A percentile compares a stretch with the other conserved stretches of the same genome.
Conservation (phyloP, 108 stramenopile genomes). For the Skeletonema costatum region DNA sequence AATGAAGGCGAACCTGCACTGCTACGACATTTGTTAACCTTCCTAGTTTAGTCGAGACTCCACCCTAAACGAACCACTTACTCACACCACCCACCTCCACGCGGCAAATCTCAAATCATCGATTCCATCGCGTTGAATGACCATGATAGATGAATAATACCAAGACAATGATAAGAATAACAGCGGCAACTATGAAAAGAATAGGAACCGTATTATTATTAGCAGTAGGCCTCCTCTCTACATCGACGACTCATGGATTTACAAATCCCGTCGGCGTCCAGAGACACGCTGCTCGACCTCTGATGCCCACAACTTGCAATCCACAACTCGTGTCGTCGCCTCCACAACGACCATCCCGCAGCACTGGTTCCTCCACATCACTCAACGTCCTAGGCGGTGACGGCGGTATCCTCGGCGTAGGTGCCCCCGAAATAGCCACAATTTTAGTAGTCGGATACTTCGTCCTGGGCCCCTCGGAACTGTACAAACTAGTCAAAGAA, state of each 20-base stretch:
- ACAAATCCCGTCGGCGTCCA: not conserved
- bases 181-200: no score
- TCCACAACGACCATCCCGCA: not conserved
- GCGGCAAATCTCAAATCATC: no score
- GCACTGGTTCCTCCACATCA: not conserved
- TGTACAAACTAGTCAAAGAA: slow-evolving; percentile 89
- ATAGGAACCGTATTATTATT: no score
- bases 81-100: no score
- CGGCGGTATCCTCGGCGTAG: slow-evolving; percentile 84
- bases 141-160: no score
- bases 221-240: not conserved
- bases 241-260: not conserved
- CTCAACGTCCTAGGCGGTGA: slow-evolving; percentile 36
- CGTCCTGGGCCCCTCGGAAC: slow-evolving; percentile 83
- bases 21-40: no score
- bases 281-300: not conserved
- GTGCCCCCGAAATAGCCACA: slow-evolving; percentile 81
- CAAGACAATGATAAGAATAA: no score
- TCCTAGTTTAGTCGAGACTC: no score
- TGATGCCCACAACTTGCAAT: not conserved
- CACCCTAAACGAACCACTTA: no score
- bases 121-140: no score
- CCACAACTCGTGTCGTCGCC: not conserved
- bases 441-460: slow-evolving; percentile 89
- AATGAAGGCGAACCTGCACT: no score